Conservation (phyloP, 306 rosid genomes). For the Medicago lupulina region DNA sequence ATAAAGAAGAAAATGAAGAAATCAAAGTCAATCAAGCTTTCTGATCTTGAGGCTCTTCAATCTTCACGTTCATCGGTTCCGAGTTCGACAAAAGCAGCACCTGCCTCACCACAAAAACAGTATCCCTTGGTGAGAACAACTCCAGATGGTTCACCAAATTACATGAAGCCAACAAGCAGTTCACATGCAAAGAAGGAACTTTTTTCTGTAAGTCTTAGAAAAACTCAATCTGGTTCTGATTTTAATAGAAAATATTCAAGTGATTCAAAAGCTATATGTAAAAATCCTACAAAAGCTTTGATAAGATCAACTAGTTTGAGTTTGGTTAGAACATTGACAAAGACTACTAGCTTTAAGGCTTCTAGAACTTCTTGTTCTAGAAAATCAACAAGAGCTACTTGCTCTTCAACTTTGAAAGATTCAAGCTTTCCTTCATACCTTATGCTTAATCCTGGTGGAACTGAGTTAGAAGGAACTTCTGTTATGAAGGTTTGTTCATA, state of each 20-base stretch:
- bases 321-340: constrained; percentile 71
- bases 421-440: constrained; percentile 76
- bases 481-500: constrained; percentile 84
- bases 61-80: constrained; percentile 34
- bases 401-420: constrained; percentile 89
- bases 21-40: constrained; percentile 64
- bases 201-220: constrained; percentile 60
- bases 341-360: constrained; percentile 72
- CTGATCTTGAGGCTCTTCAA: constrained; percentile 62
- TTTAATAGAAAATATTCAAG: constrained; percentile 40
- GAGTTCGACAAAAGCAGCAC: constrained; percentile 31
- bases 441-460: constrained; percentile 69
- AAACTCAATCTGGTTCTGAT: constrained; percentile 49
- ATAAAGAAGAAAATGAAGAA: constrained; percentile 90
- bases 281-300: constrained; percentile 29
- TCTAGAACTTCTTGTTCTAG: constrained; percentile 59
- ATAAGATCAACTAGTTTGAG: constrained; percentile 46
- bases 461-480: constrained; percentile 84
- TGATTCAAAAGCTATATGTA: constrained; percentile 49
- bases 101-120: too few species aligned
- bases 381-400: constrained; percentile 72
- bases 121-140: neutral
- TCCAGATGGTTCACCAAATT: constrained; percentile 68
- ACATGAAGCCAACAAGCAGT: constrained; percentile 97
- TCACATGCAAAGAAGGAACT: constrained; percentile 82